Conservation (phyloP, 176 grass and related monocot species). For the Zoysia japonica region DNA sequence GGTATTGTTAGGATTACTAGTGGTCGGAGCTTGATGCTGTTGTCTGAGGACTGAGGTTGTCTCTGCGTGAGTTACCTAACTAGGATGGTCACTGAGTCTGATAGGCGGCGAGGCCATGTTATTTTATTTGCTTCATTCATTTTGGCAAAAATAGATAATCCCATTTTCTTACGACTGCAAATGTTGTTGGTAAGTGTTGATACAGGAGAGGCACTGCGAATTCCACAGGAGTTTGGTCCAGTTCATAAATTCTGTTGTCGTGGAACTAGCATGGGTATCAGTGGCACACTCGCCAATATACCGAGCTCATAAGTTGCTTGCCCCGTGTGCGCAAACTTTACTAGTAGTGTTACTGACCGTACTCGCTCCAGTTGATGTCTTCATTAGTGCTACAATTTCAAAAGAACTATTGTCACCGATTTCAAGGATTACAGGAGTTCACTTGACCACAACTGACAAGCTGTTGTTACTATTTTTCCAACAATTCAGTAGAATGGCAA, state of each 20-base stretch:
- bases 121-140: background rate
- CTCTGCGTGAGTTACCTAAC: background rate
- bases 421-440: background rate
- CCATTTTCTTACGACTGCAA: background rate
- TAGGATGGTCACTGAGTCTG: background rate
- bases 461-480: background rate
- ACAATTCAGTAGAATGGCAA: background rate
- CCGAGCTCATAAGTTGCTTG: background rate
- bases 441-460: constrained; percentile 13
- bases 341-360: no score
- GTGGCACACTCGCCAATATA: constrained; percentile 4
- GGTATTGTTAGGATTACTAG: constrained; percentile 1
- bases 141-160: background rate
- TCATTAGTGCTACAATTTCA: no score
- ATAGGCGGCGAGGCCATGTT: background rate
- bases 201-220: no score
- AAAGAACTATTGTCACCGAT: no score
- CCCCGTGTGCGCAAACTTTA: no score
- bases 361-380: no score
- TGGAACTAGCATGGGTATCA: no score
- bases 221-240: background rate
- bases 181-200: background rate
- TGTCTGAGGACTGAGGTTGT: background rate
- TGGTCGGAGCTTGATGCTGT: background rate
- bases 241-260: background rate